Evolutionary conservation across 805 yeast species (phyloP), one percentile per base, ranked within the genome.

Genomic region (Suhomyces pyralidae): DNA sequence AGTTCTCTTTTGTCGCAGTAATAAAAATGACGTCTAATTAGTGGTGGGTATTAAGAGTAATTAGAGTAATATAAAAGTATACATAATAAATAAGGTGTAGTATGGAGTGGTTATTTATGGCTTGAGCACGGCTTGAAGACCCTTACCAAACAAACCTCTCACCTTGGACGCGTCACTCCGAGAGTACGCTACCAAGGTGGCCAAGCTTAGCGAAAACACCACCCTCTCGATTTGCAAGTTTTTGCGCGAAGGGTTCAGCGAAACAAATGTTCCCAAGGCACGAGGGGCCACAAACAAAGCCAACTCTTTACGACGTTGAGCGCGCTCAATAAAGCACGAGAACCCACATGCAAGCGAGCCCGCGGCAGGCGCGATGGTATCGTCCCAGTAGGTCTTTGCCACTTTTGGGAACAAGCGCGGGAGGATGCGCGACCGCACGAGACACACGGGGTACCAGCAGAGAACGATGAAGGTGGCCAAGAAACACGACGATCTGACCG

Each of bases 371-470:
- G 69, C 78, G 19, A 66, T 62, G 5, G 74, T 70, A 46, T 65
- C 66, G 53, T 78, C 82, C 61, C 70, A 73, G 17, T 63, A 50
- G 3, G 68, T 65, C 20, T 56, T 57, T 7, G 75, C 69, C 1
- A 65, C 67, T 2, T 60, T 51, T 3, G 80, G 79, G 55, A 75
- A 70, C 17, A 77, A 48, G 19, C 50, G 51, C 3, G 81, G 81
- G 1, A 76, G 66, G 2, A 76, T 48, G 51, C 79, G 56, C 3
- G 71, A 67, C 47, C 82, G 61, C 3, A 70, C 65, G 22, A 78
- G 61, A 58, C 82, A 78, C 12, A 79, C 81, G 7, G 72, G 71
- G 55, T 79, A 79, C 82, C 82, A 78, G 52, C 66, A 66, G 45
- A 76, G 61, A 12, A 68, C 68, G 26, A 78, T 78, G 55, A 69